Conservation (phyloP, 1,139 yeast species). For the Hansenula lynferdii region DNA sequence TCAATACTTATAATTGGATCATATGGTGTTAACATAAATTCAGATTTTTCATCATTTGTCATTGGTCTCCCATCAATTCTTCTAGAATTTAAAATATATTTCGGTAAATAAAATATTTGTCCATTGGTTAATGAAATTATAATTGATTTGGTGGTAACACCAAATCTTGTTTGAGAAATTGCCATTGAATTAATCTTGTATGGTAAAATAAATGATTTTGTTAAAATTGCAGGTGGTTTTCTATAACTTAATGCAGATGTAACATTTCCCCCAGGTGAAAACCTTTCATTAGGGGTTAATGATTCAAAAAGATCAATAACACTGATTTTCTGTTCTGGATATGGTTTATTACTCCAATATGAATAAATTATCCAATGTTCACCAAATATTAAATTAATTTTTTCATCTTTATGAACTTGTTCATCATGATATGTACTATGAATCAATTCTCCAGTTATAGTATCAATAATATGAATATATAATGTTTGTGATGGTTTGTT, state of each 20-base stretch:
- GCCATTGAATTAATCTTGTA: conserved; percentile 46
- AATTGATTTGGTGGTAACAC: conserved; percentile 70
- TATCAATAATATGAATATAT: conserved; percentile 55
- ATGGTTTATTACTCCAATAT: conserved; percentile 47
- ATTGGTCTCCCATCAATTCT: conserved; percentile 53
- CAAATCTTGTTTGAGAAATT: conserved; percentile 62
- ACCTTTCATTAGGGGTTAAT: conserved; percentile 39
- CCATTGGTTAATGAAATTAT: conserved; percentile 56
- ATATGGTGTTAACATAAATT: conserved; percentile 60
- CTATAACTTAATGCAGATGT: conserved; percentile 34
- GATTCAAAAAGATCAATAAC: conserved; percentile 81
- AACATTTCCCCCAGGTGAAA: conserved; percentile 18
- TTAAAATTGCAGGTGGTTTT: conserved; percentile 38
- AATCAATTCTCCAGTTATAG: conserved; percentile 62
- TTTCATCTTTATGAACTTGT: conserved; percentile 30
- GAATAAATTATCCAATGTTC: conserved; percentile 84
- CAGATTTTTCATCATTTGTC: conserved; percentile 50
- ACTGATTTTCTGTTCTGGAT: conserved; percentile 46
- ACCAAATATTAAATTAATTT: conserved; percentile 56
- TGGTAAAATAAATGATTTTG: conserved; percentile 61
- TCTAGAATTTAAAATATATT: conserved; percentile 53
- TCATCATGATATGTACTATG: conserved; percentile 41
- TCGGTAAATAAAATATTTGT: conserved; percentile 68
- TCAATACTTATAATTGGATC: conserved; percentile 57
- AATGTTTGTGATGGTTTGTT: conserved; percentile 29